phyloP scores from a whole-genome alignment of 495 filamentous ascomycete genomes.

The Penicillium egyptiacum region DNA sequence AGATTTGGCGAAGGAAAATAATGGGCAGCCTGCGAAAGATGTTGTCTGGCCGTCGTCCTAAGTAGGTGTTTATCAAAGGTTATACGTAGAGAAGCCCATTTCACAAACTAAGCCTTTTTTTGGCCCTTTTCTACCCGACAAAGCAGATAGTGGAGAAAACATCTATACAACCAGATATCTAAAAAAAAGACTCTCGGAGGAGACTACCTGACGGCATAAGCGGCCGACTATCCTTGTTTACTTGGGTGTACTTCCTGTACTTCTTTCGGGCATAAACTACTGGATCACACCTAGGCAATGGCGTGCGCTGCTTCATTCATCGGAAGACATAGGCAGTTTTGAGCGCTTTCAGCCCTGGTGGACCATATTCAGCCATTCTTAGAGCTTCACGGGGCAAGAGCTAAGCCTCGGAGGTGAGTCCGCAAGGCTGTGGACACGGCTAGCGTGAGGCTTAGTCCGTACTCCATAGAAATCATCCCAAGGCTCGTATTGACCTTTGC shows the following conservation, averaged over 20 bases:
- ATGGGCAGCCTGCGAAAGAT: slow-evolving; percentile 25
- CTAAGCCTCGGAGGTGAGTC: background rate
- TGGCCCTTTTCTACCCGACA: too few species aligned
- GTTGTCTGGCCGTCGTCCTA: slow-evolving; percentile 19
- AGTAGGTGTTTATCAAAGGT: background rate
- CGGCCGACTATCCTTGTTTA: too few species aligned
- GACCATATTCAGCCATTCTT: background rate
- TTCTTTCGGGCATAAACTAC: background rate
- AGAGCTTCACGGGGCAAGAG: background rate
- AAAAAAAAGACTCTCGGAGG: too few species aligned
- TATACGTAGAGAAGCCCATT: too few species aligned
- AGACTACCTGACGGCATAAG: too few species aligned
- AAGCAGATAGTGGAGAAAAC: too few species aligned
- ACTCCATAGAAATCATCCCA: background rate
- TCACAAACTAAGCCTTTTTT: too few species aligned
- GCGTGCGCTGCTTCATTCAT: background rate
- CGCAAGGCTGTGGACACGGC: background rate
- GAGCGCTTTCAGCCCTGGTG: background rate
- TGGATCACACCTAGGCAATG: background rate
- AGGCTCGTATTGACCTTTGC: background rate
- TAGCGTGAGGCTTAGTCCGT: background rate
- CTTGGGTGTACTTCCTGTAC: too few species aligned
- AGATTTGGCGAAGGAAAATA: slow-evolving; percentile 21
- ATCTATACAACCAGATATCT: too few species aligned
- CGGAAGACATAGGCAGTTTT: background rate